A percentile compares a stretch with the other conserved stretches of the same genome.
Conservation (phyloP, 257 asterid genomes). For the Solanum okadae region DNA sequence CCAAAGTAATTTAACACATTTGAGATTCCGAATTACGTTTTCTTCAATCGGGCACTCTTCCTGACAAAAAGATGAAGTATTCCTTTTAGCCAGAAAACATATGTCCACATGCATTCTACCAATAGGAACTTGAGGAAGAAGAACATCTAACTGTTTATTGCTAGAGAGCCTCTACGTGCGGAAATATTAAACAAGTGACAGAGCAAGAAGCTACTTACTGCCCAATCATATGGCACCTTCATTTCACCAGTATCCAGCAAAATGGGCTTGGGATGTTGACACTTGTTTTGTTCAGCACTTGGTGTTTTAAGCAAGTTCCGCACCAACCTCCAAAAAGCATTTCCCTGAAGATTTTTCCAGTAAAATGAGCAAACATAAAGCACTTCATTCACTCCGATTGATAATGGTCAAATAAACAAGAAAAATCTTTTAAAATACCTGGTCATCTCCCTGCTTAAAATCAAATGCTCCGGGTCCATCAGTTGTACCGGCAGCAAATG, state of each 20-base stretch:
- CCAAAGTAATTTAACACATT: not conserved
- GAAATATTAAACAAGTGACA: not conserved
- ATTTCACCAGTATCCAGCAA: conserved; percentile 97
- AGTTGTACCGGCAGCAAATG: conserved; percentile 99
- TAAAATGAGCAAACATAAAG: not conserved
- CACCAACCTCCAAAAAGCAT: conserved; percentile 86
- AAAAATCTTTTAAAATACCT: conserved; percentile 30
- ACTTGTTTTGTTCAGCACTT: conserved; percentile 56
- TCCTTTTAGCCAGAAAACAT: not conserved
- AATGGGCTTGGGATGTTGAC: conserved; percentile 91
- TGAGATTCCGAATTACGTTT: not conserved
- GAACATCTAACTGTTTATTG: not conserved
- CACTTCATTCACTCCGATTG: not conserved
- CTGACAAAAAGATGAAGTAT: not conserved
- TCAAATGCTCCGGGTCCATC: conserved; percentile 99
- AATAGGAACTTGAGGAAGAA: not conserved
- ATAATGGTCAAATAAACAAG: not conserved
- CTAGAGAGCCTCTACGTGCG: not conserved
- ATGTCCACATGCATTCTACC: not conserved
- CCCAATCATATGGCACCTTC: conserved; percentile 96
- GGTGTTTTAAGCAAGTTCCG: conserved; percentile 82
- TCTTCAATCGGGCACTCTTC: not conserved
- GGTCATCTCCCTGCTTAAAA: conserved; percentile 89
- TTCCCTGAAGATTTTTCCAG: conserved; percentile 44
- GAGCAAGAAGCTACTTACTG: conserved; percentile 51